phyloP scores from a whole-genome alignment of 2,329 filamentous ascomycete species.

The Clonostachys rosea region DNA sequence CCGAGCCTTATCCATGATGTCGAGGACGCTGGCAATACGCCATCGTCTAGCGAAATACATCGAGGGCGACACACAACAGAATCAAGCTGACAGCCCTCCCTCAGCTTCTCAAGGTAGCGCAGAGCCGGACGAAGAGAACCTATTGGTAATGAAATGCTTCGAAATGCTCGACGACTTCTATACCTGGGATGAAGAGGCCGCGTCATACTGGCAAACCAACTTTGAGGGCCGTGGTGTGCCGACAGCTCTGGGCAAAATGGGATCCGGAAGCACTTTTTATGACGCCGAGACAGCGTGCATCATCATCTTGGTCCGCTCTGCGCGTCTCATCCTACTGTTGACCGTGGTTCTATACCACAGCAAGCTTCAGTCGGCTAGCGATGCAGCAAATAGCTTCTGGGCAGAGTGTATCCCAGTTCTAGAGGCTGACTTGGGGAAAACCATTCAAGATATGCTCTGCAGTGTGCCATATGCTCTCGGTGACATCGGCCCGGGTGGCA shows the following conservation, averaged over 20 bases:
- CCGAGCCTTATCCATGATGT: conserved; percentile 21
- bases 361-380: conserved; percentile 1
- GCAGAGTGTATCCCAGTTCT: conserved; percentile 8
- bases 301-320: conserved; percentile 20
- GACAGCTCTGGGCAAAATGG: conserved; percentile 16
- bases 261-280: conserved; percentile 9
- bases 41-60: conserved; percentile 3
- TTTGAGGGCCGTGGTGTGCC: conserved; percentile 18
- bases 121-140: neutral
- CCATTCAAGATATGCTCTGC: conserved; percentile 21
- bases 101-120: conserved; percentile 2
- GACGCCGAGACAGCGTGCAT: conserved; percentile 23
- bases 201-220: conserved; percentile 19
- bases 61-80: neutral
- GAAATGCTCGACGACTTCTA: conserved; percentile 19
- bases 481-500: conserved; percentile 14
- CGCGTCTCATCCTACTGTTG: conserved; percentile 19
- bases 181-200: conserved; percentile 19
- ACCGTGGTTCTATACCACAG: conserved; percentile 17
- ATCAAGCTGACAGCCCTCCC: neutral
- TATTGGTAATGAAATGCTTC: conserved; percentile 12
- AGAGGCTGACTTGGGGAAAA: conserved; percentile 12
- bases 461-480: conserved; percentile 22
- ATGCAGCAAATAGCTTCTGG: conserved; percentile 1
- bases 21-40: conserved; percentile 11